Evolutionary conservation across 805 yeast genomes (phyloP), one percentile per base, ranked within the genome.

Genomic region (Pichia cephalocereana): DNA sequence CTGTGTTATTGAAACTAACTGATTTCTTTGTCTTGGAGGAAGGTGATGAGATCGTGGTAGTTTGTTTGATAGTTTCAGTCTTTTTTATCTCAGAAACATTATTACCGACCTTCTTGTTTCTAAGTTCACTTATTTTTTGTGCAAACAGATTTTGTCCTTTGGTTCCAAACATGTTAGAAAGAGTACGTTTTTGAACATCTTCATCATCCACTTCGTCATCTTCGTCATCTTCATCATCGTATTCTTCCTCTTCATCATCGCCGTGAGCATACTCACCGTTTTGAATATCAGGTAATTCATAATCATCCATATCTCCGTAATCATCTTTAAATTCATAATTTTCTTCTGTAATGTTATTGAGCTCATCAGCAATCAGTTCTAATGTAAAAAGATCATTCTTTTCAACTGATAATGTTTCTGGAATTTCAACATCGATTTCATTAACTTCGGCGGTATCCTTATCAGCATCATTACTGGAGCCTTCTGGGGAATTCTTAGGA

Each of bases 361-460:
- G 54, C 12, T 76, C 76, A 45, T 72, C 77, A 0, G 83, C 80
- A 2, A 79, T 64, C 26, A 79, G 45, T 51, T 80, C 84, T 15
- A 80, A 60, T 46, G 79, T 77, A 1, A 77, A 57, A 9, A 79
- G 55, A 50, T 79, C 82, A 4, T 71, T 70, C 6, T 65, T 65
- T 45, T 69, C 73, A 41, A 39, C 49, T 2, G 39, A 37, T 17
- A 37, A n/a, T 7, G 19, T 17, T 9, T 37, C 39, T n/a, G 45
- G 43, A 8, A 17, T 18, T 10, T 48, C 40, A 12, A 38, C 11
- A 5, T 28, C 14, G 15, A 32, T 34, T 30, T 40, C 36, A 3
- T 14, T 19, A 8, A 23, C 14, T n/a, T 18, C 23, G 5, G n/a
- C 12, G 4, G 36, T 27, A 14, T 27, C 15, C 6, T 41, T 38